Conservation (phyloP, 148 eudicot genomes). For the Rhododendron ferrugineum region DNA sequence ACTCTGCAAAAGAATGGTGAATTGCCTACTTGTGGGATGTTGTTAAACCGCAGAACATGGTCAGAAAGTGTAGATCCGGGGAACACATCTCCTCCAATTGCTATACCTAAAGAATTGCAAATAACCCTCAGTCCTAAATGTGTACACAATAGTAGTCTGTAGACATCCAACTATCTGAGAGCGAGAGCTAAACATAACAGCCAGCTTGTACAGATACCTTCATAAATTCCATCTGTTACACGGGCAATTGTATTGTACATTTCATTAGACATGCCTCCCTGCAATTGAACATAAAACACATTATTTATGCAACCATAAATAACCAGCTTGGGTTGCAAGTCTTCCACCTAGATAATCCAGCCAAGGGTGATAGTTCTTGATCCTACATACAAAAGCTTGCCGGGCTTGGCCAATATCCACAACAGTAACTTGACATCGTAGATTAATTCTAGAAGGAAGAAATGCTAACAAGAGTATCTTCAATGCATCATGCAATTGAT, state of each 20-base stretch:
- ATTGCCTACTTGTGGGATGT: slow-evolving; percentile 78
- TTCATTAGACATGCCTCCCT: slow-evolving; percentile 99
- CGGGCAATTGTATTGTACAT: slow-evolving; percentile 90
- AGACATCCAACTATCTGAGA: background rate
- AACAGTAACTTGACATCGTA: background rate
- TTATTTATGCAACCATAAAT: background rate
- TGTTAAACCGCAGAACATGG: slow-evolving; percentile 93
- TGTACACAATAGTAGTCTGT: background rate
- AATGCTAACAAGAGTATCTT: background rate
- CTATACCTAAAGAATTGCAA: slow-evolving; percentile 53
- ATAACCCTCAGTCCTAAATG: background rate
- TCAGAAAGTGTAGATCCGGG: slow-evolving; percentile 98
- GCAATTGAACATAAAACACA: slow-evolving; percentile 20
- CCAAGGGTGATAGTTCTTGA: background rate
- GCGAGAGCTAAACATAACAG: background rate
- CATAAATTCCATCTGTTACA: slow-evolving; percentile 93
- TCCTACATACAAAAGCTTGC: background rate
- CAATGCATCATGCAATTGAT: background rate
- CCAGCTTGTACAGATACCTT: slow-evolving; percentile 45
- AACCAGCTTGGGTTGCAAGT: background rate
- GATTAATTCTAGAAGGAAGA: background rate
- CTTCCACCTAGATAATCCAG: background rate
- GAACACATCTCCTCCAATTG: slow-evolving; percentile 98
- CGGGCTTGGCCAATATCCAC: background rate
- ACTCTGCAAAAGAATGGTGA: background rate